Evolutionary conservation across 495 filamentous ascomycete species (phyloP).

Genomic region (Astrothelium subdiscretum): DNA sequence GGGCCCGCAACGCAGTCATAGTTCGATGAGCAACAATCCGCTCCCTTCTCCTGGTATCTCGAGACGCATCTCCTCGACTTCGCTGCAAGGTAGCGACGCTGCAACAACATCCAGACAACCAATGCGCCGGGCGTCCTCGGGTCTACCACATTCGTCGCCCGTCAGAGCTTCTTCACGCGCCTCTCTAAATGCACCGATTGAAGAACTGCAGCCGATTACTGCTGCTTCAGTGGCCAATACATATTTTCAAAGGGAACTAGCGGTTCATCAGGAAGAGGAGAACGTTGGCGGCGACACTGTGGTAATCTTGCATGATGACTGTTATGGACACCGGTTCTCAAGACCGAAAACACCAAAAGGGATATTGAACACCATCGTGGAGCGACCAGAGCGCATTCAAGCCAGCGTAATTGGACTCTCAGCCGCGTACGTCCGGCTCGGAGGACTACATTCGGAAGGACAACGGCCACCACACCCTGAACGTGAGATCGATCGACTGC

Average conservation of each 20-base stretch:
- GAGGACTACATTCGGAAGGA: conserved; percentile 67
- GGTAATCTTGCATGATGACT: conserved; percentile 80
- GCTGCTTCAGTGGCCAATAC: conserved; percentile 56
- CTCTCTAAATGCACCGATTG: conserved; percentile 11
- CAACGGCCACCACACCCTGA: conserved; percentile 50
- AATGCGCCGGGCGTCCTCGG: neutral
- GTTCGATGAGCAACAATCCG: neutral
- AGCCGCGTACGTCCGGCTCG: conserved; percentile 78
- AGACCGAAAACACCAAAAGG: conserved; percentile 60
- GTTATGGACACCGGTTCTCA: conserved; percentile 84
- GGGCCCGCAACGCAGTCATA: neutral
- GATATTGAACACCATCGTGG: conserved; percentile 64
- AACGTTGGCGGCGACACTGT: conserved; percentile 51
- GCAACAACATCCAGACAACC: neutral
- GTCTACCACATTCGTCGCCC: neutral
- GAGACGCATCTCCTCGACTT: neutral
- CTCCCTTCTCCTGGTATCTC: neutral
- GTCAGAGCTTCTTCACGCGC: neutral
- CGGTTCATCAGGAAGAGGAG: conserved; percentile 41
- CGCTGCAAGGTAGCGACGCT: neutral
- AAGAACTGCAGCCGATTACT: conserved; percentile 40
- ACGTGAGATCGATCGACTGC: conserved; percentile 36
- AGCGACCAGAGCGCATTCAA: conserved; percentile 83
- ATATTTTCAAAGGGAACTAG: conserved; percentile 59
- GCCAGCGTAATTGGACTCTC: conserved; percentile 72